Evolutionary conservation across 2,329 filamentous ascomycete genomes (phyloP).

Genomic region (Neoarthrinium moseri): DNA sequence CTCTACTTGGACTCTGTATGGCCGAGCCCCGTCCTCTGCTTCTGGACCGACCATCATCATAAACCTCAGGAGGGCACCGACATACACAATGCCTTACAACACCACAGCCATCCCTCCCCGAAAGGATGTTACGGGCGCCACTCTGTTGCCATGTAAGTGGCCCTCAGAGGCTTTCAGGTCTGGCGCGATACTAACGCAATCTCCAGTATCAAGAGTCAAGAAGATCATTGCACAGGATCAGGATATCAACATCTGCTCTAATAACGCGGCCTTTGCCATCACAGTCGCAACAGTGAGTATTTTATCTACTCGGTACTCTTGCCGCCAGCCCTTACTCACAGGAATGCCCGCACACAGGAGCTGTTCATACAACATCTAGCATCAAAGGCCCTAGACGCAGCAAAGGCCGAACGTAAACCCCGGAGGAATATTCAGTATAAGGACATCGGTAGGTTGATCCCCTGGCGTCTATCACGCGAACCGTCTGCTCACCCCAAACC

Average conservation of each 20-base stretch:
- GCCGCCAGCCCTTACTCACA: neutral
- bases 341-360: constrained; percentile 53
- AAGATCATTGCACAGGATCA: constrained; percentile 90
- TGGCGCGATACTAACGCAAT: constrained; percentile 8
- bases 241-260: constrained; percentile 82
- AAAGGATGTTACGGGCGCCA: constrained; percentile 81
- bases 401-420: constrained; percentile 88
- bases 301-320: neutral
- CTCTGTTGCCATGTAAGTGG: constrained; percentile 76
- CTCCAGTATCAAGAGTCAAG: constrained; percentile 84
- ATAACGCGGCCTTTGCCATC: constrained; percentile 91
- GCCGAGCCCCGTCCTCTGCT: no score
- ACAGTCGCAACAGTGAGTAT: constrained; percentile 76
- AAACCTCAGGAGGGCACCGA: neutral
- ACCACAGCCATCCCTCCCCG: constrained; percentile 77
- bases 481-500: neutral
- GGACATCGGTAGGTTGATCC: constrained; percentile 67
- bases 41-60: neutral
- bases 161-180: neutral
- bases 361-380: constrained; percentile 94
- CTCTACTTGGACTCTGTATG: no score
- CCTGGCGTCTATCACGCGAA: neutral
- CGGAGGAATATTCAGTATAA: constrained; percentile 94
- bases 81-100: constrained; percentile 76
- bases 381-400: constrained; percentile 80